Evolutionary conservation across 2,329 filamentous ascomycete genomes (phyloP).

Genomic region (Biscogniauxia sp.): DNA sequence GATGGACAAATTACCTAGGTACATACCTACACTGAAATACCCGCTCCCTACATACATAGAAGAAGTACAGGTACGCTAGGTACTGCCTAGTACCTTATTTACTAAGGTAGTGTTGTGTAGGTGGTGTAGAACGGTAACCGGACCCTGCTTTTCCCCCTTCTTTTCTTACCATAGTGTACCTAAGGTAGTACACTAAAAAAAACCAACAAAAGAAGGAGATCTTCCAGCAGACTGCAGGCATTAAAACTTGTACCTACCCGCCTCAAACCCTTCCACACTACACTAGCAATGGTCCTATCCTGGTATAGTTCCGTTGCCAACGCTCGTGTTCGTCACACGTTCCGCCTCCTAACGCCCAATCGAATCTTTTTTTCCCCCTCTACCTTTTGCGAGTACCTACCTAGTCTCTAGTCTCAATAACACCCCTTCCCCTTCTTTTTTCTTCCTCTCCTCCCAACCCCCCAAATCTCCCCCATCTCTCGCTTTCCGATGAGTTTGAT

Average conservation of each 20-base stretch:
- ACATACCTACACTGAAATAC: too few species aligned
- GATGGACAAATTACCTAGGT: too few species aligned
- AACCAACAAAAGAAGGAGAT: not conserved
- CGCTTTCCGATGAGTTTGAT: not conserved
- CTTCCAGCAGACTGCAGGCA: not conserved
- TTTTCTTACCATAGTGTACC: not conserved
- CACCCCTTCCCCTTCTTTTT: not conserved
- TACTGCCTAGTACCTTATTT: too few species aligned
- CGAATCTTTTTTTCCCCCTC: not conserved
- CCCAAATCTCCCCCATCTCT: not conserved
- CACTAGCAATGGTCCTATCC: not conserved
- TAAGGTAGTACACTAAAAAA: not conserved
- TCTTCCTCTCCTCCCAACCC: too few species aligned
- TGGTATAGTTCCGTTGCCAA: conserved; percentile 2
- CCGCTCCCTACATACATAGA: too few species aligned
- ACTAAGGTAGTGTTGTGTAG: too few species aligned
- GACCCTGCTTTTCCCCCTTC: not conserved
- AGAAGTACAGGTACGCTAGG: not conserved
- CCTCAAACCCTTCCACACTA: not conserved
- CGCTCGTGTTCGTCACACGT: conserved; percentile 21
- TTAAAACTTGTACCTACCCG: not conserved
- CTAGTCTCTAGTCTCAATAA: not conserved
- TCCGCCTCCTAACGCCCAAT: not conserved
- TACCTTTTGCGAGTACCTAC: not conserved
- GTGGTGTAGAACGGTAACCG: too few species aligned